A percentile compares a stretch with the other conserved stretches of the same genome.
These are phyloP conservation scores for Stropharia rugosoannulata DNA, from an alignment of 768 basidiomycete species.

Conservation along the genomic window DNA sequence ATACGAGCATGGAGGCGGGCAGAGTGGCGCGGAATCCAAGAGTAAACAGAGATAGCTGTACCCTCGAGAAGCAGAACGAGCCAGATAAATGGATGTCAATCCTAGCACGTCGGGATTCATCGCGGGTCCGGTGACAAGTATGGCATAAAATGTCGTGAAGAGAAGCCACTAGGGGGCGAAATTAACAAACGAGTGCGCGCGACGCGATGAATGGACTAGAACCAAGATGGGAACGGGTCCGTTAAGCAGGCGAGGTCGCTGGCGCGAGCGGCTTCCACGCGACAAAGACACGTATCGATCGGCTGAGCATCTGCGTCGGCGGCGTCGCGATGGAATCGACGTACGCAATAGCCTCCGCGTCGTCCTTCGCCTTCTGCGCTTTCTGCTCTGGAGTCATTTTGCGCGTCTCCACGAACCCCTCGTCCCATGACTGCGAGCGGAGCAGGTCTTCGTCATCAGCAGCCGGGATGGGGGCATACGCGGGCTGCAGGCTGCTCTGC, in stretches of 20 bases:
- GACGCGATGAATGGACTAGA: too few species aligned
- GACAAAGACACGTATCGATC: conserved; percentile 22
- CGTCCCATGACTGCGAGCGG: neutral
- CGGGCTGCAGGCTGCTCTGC: conserved; percentile 13
- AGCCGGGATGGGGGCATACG: conserved; percentile 4
- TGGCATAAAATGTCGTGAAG: too few species aligned
- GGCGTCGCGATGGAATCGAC: conserved; percentile 8
- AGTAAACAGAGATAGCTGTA: too few species aligned
- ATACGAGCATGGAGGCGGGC: too few species aligned
- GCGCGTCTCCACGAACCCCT: neutral
- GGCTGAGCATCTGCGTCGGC: conserved; percentile 43
- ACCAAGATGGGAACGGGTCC: neutral
- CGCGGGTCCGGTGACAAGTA: too few species aligned
- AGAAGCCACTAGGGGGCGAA: too few species aligned
- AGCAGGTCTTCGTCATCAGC: neutral
- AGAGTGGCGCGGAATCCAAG: too few species aligned
- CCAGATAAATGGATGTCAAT: neutral
- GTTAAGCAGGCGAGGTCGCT: neutral
- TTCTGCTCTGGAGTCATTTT: neutral
- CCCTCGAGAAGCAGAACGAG: neutral
- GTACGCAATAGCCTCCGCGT: neutral
- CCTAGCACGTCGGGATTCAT: too few species aligned
- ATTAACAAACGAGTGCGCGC: too few species aligned
- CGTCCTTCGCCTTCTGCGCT: neutral
- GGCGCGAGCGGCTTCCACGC: conserved; percentile 15